Base-by-base conservation (phyloP, 306 rosid genomes). In the Corylus heterophylla region DNA sequence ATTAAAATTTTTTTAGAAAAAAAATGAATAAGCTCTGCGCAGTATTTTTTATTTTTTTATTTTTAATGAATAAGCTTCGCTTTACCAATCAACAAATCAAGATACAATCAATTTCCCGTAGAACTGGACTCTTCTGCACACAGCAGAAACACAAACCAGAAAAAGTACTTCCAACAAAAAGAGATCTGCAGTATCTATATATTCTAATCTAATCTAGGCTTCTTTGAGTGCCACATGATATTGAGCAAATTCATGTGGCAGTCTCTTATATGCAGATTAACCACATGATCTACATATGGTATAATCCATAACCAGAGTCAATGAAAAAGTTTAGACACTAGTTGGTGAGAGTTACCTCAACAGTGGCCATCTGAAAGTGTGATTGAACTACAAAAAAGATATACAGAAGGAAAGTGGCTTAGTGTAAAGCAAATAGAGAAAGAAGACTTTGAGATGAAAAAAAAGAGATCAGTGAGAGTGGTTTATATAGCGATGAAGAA, bases 351-450 rank as follows among this genome's bases (percentile, higher is more conserved):
- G 29, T 45, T 83, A 93, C 98, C 97, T 91, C 81, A 78, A 61
- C 90, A 69, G 97, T 61, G 80, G 98, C 98, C 98, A 91, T 91
- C 55, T 75, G 58, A 61, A 63, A 70, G 58, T 59, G 55, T 29
- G 75, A 62, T 2, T 52, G 81, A 78, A 54, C 54, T 61, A 59
- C n/a, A 67, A 81, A 77, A 12, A 44, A 56, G 50, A 39, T n/a
- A 31, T 27, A 70, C 25, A 29, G 2, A n/a, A 82, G 54, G 54
- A 50, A 74, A 16, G 4, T 8, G 12, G 11, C 22, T 2, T 16
- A 44, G 20, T 37, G 25, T 16, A 35, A 7, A 39, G 66, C 58
- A 74, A 35, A 80, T 54, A 20, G n/a, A 71, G 56, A 29, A 64
- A 64, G 64, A 81, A 69, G 39, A 14, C 37, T 74, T 31, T 76